Percentiles rank a stretch among this genome's conserved stretches.
Conservation (phyloP, 1,284 basidiomycete species). For the Leccinum angustisporum region DNA sequence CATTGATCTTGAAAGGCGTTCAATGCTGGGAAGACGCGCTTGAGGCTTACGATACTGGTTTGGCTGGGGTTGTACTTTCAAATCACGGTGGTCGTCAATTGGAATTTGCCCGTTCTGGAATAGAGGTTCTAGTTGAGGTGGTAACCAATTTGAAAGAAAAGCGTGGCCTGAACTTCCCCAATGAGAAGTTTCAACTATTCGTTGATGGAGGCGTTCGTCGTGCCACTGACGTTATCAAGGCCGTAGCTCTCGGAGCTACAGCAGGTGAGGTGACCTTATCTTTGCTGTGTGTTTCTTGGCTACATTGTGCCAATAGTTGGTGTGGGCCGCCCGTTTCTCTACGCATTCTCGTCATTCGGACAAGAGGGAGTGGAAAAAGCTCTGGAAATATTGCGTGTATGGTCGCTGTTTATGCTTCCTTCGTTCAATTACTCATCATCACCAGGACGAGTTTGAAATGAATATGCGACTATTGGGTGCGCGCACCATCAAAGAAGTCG, state of each 20-base stretch:
- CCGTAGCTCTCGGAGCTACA: conserved; percentile 87
- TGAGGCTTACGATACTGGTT: conserved; percentile 79
- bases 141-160: conserved; percentile 71
- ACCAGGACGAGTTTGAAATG: conserved; percentile 92
- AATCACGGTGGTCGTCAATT: conserved; percentile 94
- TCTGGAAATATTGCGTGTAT: conserved; percentile 74
- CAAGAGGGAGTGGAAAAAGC: conserved; percentile 78
- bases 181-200: conserved; percentile 78
- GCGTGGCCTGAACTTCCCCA: conserved; percentile 61
- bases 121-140: conserved; percentile 90
- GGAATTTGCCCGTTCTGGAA: conserved; percentile 87
- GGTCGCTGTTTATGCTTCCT: conserved; percentile 18
- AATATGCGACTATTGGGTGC: conserved; percentile 89
- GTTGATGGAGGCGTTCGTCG: conserved; percentile 92
- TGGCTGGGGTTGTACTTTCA: conserved; percentile 84
- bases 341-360: conserved; percentile 89
- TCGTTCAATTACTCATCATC: neutral
- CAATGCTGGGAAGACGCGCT: conserved; percentile 95
- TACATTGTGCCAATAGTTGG: conserved; percentile 48
- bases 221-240: conserved; percentile 92
- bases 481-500: conserved; percentile 72
- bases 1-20: conserved; percentile 89
- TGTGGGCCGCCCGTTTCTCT: conserved; percentile 82
- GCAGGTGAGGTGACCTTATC: conserved; percentile 51
- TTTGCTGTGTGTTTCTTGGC: neutral